A percentile compares a stretch with the other conserved stretches of the same genome.
Conservation (phyloP, 257 asterid species). For the Fraxinus excelsior region DNA sequence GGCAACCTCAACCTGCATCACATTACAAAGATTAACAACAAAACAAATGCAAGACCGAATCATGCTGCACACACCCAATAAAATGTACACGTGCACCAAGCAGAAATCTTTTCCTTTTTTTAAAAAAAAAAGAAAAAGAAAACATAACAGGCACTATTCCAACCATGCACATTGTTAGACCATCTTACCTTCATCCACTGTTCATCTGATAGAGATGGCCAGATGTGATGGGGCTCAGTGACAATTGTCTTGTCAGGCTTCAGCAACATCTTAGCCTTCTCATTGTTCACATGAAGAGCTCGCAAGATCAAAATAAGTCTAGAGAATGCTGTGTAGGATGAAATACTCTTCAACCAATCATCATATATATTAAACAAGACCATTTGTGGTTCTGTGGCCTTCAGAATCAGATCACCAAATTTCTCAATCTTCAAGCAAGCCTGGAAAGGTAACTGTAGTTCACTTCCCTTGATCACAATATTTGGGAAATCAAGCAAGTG, state of each 20-base stretch:
- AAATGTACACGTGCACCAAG: neutral
- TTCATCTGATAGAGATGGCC: conserved; percentile 96
- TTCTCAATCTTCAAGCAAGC: conserved; percentile 99
- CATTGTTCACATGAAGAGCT: conserved; percentile 91
- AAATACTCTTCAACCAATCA: conserved; percentile 96
- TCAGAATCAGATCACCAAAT: conserved; percentile 94
- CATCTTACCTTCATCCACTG: conserved; percentile 93
- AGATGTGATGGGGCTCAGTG: conserved; percentile 94
- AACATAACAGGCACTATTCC: neutral
- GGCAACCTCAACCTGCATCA: conserved; percentile 90
- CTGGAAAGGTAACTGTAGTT: conserved; percentile 99
- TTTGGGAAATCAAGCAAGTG: conserved; percentile 98
- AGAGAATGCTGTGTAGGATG: conserved; percentile 97
- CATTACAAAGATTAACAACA: conserved; percentile 10
- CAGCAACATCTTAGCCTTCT: conserved; percentile 96
- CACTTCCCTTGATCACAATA: conserved; percentile 98
- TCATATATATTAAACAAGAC: conserved; percentile 95
- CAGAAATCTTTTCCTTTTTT: neutral
- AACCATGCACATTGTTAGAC: neutral
- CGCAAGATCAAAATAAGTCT: conserved; percentile 90
- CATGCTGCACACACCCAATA: neutral
- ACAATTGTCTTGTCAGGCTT: conserved; percentile 97
- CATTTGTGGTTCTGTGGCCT: conserved; percentile 99
- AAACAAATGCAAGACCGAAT: conserved; percentile 9
- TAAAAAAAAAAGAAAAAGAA: neutral